phyloP scores from a whole-genome alignment of 2,329 filamentous ascomycete species.

The Exserohilum turcica region DNA sequence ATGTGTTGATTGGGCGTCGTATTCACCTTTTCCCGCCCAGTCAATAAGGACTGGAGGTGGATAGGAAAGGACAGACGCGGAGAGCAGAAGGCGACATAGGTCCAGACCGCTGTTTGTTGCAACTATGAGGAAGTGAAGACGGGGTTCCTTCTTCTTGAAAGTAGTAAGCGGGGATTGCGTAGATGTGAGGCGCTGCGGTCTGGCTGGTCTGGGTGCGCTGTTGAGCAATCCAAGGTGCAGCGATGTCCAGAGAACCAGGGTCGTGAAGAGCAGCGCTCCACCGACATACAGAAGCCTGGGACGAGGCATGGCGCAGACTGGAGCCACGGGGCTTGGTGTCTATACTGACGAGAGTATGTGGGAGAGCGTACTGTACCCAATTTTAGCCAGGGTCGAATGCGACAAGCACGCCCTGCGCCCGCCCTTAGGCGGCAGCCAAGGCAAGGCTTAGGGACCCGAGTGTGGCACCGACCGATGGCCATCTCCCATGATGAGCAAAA shows the following conservation, averaged over 20 bases:
- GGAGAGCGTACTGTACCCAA: background rate
- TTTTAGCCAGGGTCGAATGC: background rate
- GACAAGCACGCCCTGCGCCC: background rate
- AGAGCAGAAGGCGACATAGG: slow-evolving; percentile 4
- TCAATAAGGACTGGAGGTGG: slow-evolving; percentile 3
- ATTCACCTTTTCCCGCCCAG: slow-evolving; percentile 4
- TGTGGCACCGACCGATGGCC: background rate
- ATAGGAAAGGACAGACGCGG: slow-evolving; percentile 1
- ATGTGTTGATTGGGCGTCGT: slow-evolving; percentile 1
- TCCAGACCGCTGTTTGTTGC: slow-evolving; percentile 5
- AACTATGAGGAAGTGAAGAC: slow-evolving; percentile 3
- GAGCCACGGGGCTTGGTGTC: background rate
- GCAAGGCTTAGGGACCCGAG: background rate
- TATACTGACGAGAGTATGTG: background rate
- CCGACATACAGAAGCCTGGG: background rate
- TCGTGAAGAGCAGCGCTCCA: slow-evolving; percentile 1
- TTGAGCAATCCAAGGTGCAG: background rate
- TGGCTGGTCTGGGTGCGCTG: background rate
- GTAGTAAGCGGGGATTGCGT: background rate
- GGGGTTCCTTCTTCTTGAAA: background rate
- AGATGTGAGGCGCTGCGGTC: background rate
- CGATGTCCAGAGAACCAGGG: slow-evolving; percentile 1
- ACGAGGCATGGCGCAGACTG: slow-evolving; percentile 5
- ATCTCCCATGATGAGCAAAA: background rate
- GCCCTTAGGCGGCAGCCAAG: background rate